Conservation (phyloP, 495 filamentous ascomycete genomes). For the Talaromyces proteolyticus region DNA sequence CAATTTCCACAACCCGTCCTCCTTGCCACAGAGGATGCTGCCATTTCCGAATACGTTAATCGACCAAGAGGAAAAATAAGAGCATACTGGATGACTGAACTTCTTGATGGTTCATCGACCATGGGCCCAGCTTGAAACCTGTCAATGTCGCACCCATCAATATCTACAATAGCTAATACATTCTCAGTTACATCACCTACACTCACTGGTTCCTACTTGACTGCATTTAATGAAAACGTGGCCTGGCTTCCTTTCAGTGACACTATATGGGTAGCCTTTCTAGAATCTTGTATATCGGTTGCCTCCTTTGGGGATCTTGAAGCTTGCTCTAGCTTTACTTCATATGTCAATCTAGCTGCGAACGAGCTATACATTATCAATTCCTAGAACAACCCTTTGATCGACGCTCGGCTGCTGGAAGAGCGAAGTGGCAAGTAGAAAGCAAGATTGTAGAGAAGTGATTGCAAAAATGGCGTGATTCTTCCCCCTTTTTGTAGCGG, state of each 20-base stretch:
- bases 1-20: slow-evolving; percentile 12
- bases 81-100: slow-evolving; percentile 30
- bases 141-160: neutral
- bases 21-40: slow-evolving; percentile 17
- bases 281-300: neutral
- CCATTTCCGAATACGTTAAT: slow-evolving; percentile 15
- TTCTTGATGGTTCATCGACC: slow-evolving; percentile 21
- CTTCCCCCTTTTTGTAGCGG: slow-evolving; percentile 19
- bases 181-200: neutral
- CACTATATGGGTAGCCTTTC: neutral
- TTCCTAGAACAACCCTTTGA: slow-evolving; percentile 23
- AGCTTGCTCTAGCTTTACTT: slow-evolving; percentile 8
- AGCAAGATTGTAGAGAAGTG: slow-evolving; percentile 20
- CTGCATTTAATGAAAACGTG: neutral
- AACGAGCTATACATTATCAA: slow-evolving; percentile 18
- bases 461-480: slow-evolving; percentile 19
- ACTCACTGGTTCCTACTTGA: neutral
- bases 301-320: neutral
- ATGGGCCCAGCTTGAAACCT: slow-evolving; percentile 22
- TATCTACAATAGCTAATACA: neutral
- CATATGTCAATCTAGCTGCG: slow-evolving; percentile 18
- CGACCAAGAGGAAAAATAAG: slow-evolving; percentile 24
- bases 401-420: slow-evolving; percentile 12
- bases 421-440: slow-evolving; percentile 21
- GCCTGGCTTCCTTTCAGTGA: neutral